These are phyloP conservation scores for Aspergillus puulaauensis DNA, from an alignment of 2,329 filamentous ascomycete species.

Conservation along the genomic window DNA sequence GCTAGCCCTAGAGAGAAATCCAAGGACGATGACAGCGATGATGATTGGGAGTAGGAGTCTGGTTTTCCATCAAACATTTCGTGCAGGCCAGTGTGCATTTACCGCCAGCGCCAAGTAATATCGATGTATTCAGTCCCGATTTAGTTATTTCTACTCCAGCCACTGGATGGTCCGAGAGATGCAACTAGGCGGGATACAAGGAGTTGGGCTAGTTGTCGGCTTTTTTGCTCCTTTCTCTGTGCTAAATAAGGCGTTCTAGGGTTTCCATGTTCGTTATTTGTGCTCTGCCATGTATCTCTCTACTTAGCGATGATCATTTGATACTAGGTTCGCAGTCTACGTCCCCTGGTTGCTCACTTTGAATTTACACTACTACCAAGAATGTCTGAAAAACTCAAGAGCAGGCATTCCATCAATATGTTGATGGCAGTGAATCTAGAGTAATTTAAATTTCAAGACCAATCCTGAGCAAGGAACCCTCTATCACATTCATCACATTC, in stretches of 20 bases:
- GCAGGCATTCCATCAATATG: neutral
- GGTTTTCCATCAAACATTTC: neutral
- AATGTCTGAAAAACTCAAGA: neutral
- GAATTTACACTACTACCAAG: neutral
- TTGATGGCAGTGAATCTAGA: too few species aligned
- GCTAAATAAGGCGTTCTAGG: neutral
- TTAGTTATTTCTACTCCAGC: slow-evolving; percentile 1
- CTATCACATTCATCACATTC: neutral
- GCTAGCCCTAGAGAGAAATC: slow-evolving; percentile 58
- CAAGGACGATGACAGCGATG: slow-evolving; percentile 62
- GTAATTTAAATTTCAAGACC: neutral
- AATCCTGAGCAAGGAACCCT: neutral
- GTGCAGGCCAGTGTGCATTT: neutral
- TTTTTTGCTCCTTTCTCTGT: slow-evolving; percentile 1
- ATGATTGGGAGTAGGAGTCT: slow-evolving; percentile 69
- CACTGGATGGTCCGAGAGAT: slow-evolving; percentile 18
- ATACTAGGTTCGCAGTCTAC: slow-evolving; percentile 3
- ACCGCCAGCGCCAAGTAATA: neutral
- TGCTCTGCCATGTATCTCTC: neutral
- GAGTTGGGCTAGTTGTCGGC: slow-evolving; percentile 13
- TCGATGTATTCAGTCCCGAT: neutral
- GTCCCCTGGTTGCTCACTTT: neutral
- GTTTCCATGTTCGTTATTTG: neutral
- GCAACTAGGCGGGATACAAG: slow-evolving; percentile 5
- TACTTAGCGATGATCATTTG: slow-evolving; percentile 10